Conservation (phyloP, 164 flowering plant genomes). For the Berberis thunbergii region DNA sequence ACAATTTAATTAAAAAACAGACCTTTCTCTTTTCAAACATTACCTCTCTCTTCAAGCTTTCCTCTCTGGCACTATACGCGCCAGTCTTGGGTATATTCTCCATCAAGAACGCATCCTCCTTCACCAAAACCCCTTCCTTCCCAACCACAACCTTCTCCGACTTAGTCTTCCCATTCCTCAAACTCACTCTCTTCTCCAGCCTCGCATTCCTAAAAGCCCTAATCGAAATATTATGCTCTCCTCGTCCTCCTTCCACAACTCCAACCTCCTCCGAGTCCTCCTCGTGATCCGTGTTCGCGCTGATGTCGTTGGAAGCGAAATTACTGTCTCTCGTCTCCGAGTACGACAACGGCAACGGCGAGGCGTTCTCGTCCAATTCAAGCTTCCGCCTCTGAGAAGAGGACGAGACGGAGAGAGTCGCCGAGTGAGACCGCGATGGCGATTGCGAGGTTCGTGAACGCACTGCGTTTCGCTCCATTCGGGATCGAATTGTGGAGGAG, state of each 20-base stretch:
- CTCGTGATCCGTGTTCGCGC: constrained; percentile 1
- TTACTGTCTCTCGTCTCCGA: background rate
- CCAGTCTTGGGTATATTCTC: constrained; percentile 10
- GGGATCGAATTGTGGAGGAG: too few species aligned
- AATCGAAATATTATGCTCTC: background rate
- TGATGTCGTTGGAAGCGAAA: background rate
- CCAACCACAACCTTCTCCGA: background rate
- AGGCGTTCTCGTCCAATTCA: background rate
- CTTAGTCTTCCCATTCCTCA: background rate
- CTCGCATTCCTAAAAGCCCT: background rate
- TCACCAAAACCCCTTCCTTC: background rate
- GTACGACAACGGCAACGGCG: constrained; percentile 3
- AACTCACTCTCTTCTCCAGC: background rate
- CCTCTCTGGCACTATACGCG: constrained; percentile 11
- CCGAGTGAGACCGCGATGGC: constrained; percentile 9
- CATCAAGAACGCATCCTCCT: background rate
- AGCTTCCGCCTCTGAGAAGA: constrained; percentile 3
- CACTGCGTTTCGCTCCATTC: too few species aligned
- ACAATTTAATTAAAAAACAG: background rate
- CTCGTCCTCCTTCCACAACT: background rate
- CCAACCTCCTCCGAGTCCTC: constrained; percentile 6
- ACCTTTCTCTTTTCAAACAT: background rate
- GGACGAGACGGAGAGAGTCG: constrained; percentile 5
- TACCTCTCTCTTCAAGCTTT: constrained; percentile 9
- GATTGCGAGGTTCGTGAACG: background rate